These are phyloP conservation scores for Cercophora newfieldiana DNA, from an alignment of 495 filamentous ascomycete species.

Conservation along the genomic window DNA sequence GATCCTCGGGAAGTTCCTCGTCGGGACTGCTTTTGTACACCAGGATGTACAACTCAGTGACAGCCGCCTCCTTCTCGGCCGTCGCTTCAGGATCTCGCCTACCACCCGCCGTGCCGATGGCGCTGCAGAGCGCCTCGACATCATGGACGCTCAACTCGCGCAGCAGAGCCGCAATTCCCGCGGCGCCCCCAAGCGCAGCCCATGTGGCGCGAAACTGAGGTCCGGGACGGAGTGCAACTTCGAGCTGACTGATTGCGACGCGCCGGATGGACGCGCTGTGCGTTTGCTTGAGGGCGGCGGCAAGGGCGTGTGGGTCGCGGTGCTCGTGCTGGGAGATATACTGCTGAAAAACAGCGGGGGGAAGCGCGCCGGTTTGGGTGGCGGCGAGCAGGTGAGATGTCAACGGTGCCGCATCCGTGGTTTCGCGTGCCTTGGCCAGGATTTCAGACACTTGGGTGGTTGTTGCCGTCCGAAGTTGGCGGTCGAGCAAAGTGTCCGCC, in stretches of 20 bases:
- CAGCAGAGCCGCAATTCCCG: slow-evolving; percentile 25
- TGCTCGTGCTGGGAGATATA: slow-evolving; percentile 18
- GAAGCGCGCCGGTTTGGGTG: slow-evolving; percentile 18
- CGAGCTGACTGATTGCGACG: slow-evolving; percentile 20
- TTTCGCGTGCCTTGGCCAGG: neutral
- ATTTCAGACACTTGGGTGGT: neutral
- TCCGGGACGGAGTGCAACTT: slow-evolving; percentile 7
- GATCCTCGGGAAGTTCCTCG: neutral
- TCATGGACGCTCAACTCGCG: slow-evolving; percentile 26
- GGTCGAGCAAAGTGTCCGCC: neutral
- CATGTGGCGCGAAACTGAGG: slow-evolving; percentile 16
- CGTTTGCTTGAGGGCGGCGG: slow-evolving; percentile 16
- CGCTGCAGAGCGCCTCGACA: slow-evolving; percentile 24
- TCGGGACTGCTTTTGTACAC: neutral
- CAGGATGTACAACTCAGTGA: slow-evolving; percentile 18
- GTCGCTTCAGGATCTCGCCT: neutral
- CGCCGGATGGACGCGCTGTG: slow-evolving; percentile 20
- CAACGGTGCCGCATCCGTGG: neutral
- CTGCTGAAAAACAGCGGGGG: slow-evolving; percentile 16
- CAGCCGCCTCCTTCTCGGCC: slow-evolving; percentile 7
- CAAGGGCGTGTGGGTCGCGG: slow-evolving; percentile 15
- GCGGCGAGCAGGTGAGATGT: slow-evolving; percentile 1
- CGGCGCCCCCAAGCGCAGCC: slow-evolving; percentile 20
- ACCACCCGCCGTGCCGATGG: slow-evolving; percentile 15
- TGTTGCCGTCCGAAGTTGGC: neutral